phyloP scores from a whole-genome alignment of 129 eudicot species.

The Flaveria trinervia region DNA sequence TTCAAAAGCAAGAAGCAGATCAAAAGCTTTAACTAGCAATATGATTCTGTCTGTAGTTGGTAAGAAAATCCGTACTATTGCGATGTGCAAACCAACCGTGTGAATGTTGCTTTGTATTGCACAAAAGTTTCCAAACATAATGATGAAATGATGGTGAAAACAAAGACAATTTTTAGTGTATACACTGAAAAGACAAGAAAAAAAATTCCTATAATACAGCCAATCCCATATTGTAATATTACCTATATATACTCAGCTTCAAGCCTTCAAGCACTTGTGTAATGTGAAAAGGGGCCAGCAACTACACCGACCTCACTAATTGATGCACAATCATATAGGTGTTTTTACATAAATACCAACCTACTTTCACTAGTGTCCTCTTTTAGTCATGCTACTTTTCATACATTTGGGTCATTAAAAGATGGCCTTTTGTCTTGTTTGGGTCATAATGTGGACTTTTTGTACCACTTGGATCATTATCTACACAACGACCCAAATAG shows the following conservation, averaged over 20 bases:
- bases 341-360: not conserved
- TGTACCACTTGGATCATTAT: constrained; percentile 12
- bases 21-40: not conserved
- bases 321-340: constrained; percentile 27
- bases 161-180: constrained; percentile 19
- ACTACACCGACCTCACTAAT: constrained; percentile 62
- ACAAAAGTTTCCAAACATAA: not conserved
- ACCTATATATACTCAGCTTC: constrained; percentile 34
- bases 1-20: not conserved
- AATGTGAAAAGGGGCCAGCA: constrained; percentile 50
- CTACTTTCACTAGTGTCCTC: not conserved
- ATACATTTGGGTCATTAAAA: not conserved
- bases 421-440: not conserved
- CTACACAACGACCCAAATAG: constrained; percentile 4
- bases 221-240: constrained; percentile 24
- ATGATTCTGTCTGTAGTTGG: not conserved
- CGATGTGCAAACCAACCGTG: not conserved
- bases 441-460: not conserved
- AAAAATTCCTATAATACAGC: constrained; percentile 36
- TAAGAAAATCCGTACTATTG: not conserved
- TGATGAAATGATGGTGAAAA: not conserved
- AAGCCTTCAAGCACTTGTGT: constrained; percentile 30
- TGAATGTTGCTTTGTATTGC: not conserved
- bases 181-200: constrained; percentile 28
- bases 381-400: constrained; percentile 5